Evolutionary conservation across 495 filamentous ascomycete species (phyloP).

Genomic region (Neurospora intermedia): DNA sequence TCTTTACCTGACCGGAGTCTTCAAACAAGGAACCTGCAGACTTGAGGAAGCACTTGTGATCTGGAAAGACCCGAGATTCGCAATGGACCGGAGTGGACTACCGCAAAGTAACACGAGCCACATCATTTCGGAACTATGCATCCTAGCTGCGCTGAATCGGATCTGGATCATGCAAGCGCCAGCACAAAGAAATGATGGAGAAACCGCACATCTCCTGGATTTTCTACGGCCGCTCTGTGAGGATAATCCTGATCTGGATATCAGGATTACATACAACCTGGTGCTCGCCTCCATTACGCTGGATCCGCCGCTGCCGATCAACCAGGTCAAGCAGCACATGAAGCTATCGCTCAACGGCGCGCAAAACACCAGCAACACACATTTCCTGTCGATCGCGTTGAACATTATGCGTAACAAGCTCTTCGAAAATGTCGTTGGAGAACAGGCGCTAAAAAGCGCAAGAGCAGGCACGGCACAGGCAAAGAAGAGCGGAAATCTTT

Average conservation of each 20-base stretch:
- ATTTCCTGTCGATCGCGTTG: constrained; percentile 70
- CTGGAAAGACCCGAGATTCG: constrained; percentile 52
- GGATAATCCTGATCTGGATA: constrained; percentile 57
- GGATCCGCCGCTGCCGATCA: constrained; percentile 44
- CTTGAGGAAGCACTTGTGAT: constrained; percentile 52
- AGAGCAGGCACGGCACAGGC: constrained; percentile 65
- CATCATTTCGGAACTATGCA: constrained; percentile 56
- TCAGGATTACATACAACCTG: constrained; percentile 69
- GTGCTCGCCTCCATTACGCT: constrained; percentile 56
- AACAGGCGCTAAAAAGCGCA: constrained; percentile 83
- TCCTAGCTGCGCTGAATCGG: constrained; percentile 71
- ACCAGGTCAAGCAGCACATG: constrained; percentile 68
- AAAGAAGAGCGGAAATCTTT: constrained; percentile 56
- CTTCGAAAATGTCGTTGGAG: constrained; percentile 75
- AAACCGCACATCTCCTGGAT: constrained; percentile 46
- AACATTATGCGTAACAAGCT: constrained; percentile 78
- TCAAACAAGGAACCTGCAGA: constrained; percentile 69
- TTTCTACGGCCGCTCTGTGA: constrained; percentile 57
- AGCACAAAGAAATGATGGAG: constrained; percentile 35
- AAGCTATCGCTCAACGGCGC: constrained; percentile 45
- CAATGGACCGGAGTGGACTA: constrained; percentile 32
- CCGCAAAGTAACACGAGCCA: constrained; percentile 31
- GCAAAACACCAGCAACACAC: constrained; percentile 53
- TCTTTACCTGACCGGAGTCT: constrained; percentile 63
- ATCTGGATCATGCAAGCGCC: constrained; percentile 71